These are phyloP conservation scores for Plasmodium berghei DNA, from an alignment of 169 alveolate species.

Conservation along the genomic window DNA sequence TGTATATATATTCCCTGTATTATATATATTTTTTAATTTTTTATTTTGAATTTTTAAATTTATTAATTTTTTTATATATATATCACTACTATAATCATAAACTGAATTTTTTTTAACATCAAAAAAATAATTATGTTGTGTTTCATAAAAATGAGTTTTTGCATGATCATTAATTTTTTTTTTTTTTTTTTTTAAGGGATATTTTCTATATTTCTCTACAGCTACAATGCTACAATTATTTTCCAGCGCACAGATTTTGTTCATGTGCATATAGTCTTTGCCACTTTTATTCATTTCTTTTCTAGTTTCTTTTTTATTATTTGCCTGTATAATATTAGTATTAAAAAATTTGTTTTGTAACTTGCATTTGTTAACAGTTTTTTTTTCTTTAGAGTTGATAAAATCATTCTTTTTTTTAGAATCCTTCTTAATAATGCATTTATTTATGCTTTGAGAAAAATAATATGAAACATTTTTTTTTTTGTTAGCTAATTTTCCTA, in stretches of 20 bases:
- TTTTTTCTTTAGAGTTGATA: no score
- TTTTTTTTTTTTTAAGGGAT: neutral
- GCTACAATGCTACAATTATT: neutral
- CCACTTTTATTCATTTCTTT: no score
- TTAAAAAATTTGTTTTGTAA: no score
- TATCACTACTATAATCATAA: slow-evolving; percentile 57
- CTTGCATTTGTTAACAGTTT: no score
- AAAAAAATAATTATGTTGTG: slow-evolving; percentile 58
- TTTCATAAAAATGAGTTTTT: slow-evolving; percentile 33
- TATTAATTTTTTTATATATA: slow-evolving; percentile 56
- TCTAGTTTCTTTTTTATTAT: no score
- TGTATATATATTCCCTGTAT: slow-evolving; percentile 23
- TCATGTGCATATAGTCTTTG: no score
- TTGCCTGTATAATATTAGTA: no score
- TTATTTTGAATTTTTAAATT: slow-evolving; percentile 61
- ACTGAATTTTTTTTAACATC: slow-evolving; percentile 54
- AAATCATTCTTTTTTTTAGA: no score
- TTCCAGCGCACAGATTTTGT: no score
- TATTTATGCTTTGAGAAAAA: neutral
- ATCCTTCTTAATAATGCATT: neutral
- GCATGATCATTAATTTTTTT: slow-evolving; percentile 50
- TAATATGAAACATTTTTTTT: neutral
- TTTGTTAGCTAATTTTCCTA: neutral
- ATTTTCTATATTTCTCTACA: neutral
- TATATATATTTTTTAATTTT: slow-evolving; percentile 27